These are phyloP conservation scores for Ambrosiella xylebori DNA, from an alignment of 2,329 filamentous ascomycete genomes.

Conservation along the genomic window DNA sequence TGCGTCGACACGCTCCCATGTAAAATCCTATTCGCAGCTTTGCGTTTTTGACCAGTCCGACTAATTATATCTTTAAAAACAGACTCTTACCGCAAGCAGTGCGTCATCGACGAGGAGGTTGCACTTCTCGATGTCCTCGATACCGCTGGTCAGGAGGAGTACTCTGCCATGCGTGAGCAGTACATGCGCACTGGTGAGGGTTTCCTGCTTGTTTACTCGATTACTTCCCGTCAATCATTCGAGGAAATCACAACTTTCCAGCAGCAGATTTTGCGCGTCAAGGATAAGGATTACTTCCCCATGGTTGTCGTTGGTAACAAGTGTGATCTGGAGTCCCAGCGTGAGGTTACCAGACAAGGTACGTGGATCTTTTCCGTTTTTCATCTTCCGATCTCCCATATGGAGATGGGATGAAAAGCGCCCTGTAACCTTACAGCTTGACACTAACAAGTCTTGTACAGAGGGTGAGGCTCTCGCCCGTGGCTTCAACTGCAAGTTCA, in stretches of 20 bases:
- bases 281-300: slow-evolving; percentile 99
- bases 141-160: slow-evolving; percentile 96
- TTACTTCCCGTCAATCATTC: slow-evolving; percentile 91
- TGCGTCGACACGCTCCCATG: no score
- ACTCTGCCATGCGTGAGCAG: slow-evolving; percentile 97
- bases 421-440: background rate
- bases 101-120: slow-evolving; percentile 94
- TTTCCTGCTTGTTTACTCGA: slow-evolving; percentile 94
- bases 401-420: no score
- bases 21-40: no score
- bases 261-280: slow-evolving; percentile 94
- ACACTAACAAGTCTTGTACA: slow-evolving; percentile 23
- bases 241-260: slow-evolving; percentile 98
- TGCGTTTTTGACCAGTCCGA: background rate
- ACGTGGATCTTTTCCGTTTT: slow-evolving; percentile 19
- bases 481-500: slow-evolving; percentile 92
- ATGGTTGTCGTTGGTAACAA: slow-evolving; percentile 99
- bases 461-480: slow-evolving; percentile 78
- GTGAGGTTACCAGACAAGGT: slow-evolving; percentile 87
- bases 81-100: slow-evolving; percentile 99
- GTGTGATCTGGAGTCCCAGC: slow-evolving; percentile 88
- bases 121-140: slow-evolving; percentile 95
- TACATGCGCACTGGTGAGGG: slow-evolving; percentile 99
- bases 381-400: background rate
- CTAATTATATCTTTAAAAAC: background rate